phyloP scores from a whole-genome alignment of 108 stramenopile genomes.

The Pseudonitzschia pungens region DNA sequence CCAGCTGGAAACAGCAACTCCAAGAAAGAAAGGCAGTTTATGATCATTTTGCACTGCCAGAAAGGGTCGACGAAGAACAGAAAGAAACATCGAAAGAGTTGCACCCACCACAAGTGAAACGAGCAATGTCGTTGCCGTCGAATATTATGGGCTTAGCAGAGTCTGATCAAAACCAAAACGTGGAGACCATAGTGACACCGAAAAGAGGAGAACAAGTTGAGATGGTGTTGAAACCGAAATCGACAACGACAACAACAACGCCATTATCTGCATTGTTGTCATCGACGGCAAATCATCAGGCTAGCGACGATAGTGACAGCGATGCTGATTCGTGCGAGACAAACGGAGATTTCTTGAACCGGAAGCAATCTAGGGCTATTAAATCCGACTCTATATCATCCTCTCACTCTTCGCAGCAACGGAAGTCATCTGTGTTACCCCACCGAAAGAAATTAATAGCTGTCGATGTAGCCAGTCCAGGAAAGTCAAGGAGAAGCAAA shows the following conservation, averaged over 20 bases:
- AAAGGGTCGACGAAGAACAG: slow-evolving; percentile 22
- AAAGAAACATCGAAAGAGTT: slow-evolving; percentile 13
- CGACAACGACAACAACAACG: not conserved
- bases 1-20: slow-evolving; percentile 37
- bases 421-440: slow-evolving; percentile 1
- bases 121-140: not conserved
- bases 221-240: not conserved
- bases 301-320: not conserved
- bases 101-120: not conserved
- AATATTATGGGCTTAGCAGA: not conserved
- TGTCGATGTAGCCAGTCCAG: not conserved
- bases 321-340: not conserved
- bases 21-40: slow-evolving; percentile 33
- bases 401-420: not conserved
- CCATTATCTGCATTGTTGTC: no score
- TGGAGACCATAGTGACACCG: slow-evolving; percentile 1
- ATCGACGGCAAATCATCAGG: no score
- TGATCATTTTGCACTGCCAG: slow-evolving; percentile 24
- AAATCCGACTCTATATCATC: not conserved
- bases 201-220: slow-evolving; percentile 7
- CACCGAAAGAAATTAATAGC: not conserved
- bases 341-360: not conserved
- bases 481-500: not conserved
- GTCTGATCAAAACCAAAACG: not conserved
- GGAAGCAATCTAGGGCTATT: not conserved